Percentiles rank a stretch among this genome's conserved stretches.
Evolutionary conservation across 2,329 filamentous ascomycete species (phyloP).

Genomic region (Pseudomassariella vexata): DNA sequence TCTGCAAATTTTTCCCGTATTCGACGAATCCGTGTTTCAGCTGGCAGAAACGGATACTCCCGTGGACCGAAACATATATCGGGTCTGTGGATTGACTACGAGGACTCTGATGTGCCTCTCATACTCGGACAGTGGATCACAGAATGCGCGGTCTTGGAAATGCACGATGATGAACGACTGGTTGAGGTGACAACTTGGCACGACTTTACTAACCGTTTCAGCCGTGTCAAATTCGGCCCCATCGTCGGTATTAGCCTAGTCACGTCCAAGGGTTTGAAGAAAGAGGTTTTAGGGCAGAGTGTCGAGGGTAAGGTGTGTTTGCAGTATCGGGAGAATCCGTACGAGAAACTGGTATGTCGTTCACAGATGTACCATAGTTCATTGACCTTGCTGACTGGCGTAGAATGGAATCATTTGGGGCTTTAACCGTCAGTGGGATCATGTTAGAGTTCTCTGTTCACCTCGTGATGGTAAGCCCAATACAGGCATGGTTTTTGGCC

Average conservation of each 20-base stretch:
- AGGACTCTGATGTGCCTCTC: conserved; percentile 8
- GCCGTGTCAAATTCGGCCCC: conserved; percentile 11
- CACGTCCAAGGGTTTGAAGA: conserved; percentile 8
- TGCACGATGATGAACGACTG: conserved; percentile 11
- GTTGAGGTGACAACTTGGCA: conserved; percentile 13
- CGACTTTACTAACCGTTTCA: conserved; percentile 9
- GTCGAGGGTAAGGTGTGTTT: conserved; percentile 10
- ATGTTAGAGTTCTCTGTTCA: conserved; percentile 10
- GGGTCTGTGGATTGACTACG: conserved; percentile 14
- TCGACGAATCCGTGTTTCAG: conserved; percentile 12
- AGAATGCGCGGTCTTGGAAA: conserved; percentile 8
- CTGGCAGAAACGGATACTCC: conserved; percentile 1
- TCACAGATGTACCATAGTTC: too few species aligned
- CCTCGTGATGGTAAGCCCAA: conserved; percentile 1
- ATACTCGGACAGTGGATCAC: conserved; percentile 16
- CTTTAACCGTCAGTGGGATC: conserved; percentile 13
- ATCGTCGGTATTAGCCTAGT: conserved; percentile 9
- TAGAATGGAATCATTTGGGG: conserved; percentile 14
- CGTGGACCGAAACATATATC: conserved; percentile 8
- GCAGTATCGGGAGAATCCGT: conserved; percentile 12
- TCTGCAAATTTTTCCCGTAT: conserved; percentile 10
- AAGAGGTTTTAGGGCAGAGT: conserved; percentile 7
- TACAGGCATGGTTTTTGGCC: conserved; percentile 2
- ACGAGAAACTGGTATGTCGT: conserved; percentile 14
- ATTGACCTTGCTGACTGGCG: neutral